A percentile compares a stretch with the other conserved stretches of the same genome.
Evolutionary conservation across 2,329 filamentous ascomycete genomes (phyloP).

Genomic region (Cladophialophora chaetospira): DNA sequence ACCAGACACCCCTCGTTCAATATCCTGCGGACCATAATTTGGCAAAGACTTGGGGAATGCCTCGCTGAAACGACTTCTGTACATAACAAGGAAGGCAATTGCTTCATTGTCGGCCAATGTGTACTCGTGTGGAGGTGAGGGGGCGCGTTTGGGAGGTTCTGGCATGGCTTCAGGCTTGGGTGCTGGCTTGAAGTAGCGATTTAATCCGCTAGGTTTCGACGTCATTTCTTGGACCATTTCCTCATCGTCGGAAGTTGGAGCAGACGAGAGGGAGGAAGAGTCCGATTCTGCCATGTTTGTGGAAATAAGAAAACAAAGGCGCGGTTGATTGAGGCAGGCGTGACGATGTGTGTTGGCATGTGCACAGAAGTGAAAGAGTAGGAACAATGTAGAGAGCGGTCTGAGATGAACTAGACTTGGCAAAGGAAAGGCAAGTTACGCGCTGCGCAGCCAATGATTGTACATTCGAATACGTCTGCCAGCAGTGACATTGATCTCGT

Average conservation of each 20-base stretch:
- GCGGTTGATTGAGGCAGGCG: not conserved
- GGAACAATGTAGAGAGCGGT: conserved; percentile 5
- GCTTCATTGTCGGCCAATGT: conserved; percentile 87
- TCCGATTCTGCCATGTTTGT: conserved; percentile 56
- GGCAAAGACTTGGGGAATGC: conserved; percentile 83
- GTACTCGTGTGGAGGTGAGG: conserved; percentile 88
- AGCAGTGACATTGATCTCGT: not conserved
- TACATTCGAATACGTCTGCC: not conserved
- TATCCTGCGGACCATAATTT: conserved; percentile 91
- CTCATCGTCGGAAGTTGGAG: conserved; percentile 62
- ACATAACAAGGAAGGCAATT: conserved; percentile 99
- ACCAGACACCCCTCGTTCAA: conserved; percentile 83
- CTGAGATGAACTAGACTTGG: conserved; percentile 15
- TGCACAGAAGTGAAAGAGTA: not conserved
- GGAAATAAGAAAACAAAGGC: not conserved
- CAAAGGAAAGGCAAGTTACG: conserved; percentile 13
- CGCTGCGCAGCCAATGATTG: conserved; percentile 8
- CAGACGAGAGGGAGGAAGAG: conserved; percentile 60
- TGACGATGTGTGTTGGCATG: not conserved
- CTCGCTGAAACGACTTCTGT: conserved; percentile 88
- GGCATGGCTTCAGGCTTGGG: conserved; percentile 52
- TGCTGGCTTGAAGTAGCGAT: conserved; percentile 51
- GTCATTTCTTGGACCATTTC: conserved; percentile 43
- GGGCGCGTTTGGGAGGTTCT: conserved; percentile 73
- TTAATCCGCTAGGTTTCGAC: conserved; percentile 43